phyloP scores from a whole-genome alignment of 2,329 filamentous ascomycete genomes.

The Fusarium sp. region DNA sequence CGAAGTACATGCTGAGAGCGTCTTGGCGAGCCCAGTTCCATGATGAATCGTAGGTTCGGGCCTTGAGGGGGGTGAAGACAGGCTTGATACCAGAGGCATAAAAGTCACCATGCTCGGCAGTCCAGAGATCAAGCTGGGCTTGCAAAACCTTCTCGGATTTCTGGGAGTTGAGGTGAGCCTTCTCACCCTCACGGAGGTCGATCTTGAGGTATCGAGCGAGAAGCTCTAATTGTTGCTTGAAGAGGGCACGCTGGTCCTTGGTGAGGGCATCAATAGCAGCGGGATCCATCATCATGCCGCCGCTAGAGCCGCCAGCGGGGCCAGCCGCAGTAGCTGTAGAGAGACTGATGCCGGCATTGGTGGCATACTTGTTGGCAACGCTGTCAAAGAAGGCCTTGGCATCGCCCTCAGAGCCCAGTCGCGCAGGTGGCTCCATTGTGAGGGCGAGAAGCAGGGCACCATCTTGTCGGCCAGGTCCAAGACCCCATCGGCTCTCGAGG shows the following conservation, averaged over 20 bases:
- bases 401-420: constrained; percentile 88
- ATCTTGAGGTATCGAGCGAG: constrained; percentile 97
- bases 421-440: constrained; percentile 90
- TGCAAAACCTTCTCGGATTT: constrained; percentile 89
- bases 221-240: constrained; percentile 98
- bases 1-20: constrained; percentile 97
- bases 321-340: constrained; percentile 80
- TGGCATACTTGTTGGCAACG: constrained; percentile 88
- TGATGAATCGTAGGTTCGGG: constrained; percentile 94
- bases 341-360: constrained; percentile 83
- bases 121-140: constrained; percentile 94
- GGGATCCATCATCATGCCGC: constrained; percentile 99
- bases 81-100: constrained; percentile 96
- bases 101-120: constrained; percentile 93
- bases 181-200: constrained; percentile 95
- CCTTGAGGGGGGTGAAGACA: constrained; percentile 92
- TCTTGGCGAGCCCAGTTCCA: constrained; percentile 99
- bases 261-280: constrained; percentile 96
- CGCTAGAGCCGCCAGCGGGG: constrained; percentile 73
- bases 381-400: constrained; percentile 93
- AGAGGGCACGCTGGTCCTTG: constrained; percentile 93
- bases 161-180: constrained; percentile 85
- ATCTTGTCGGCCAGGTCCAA: constrained; percentile 88
- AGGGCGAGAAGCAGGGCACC: constrained; percentile 87
- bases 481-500: constrained; percentile 91